phyloP scores from a whole-genome alignment of 2,329 filamentous ascomycete genomes.

The Diplodia mutila region DNA sequence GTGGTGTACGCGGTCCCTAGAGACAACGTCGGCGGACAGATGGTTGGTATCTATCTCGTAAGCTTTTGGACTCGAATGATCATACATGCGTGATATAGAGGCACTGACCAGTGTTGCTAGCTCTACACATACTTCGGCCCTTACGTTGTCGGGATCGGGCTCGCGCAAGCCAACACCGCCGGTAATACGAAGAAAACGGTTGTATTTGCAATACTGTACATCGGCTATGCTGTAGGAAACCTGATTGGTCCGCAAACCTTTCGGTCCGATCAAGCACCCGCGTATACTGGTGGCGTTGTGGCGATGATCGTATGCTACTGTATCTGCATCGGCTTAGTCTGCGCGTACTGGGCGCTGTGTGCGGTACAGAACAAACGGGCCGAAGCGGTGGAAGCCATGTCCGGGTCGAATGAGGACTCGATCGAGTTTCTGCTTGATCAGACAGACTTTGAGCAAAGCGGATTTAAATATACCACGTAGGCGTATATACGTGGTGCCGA shows the following conservation, averaged over 20 bases:
- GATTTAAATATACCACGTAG: slow-evolving; percentile 28
- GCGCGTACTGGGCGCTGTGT: slow-evolving; percentile 20
- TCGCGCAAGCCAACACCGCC: slow-evolving; percentile 41
- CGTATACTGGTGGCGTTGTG: slow-evolving; percentile 38
- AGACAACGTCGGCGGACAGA: slow-evolving; percentile 43
- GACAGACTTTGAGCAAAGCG: slow-evolving; percentile 29
- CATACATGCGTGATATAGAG: too few species aligned
- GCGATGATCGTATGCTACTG: slow-evolving; percentile 24
- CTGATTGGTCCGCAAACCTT: slow-evolving; percentile 51
- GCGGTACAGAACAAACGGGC: background rate
- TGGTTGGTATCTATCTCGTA: slow-evolving; percentile 45
- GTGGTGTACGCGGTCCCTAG: slow-evolving; percentile 38
- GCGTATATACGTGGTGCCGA: too few species aligned
- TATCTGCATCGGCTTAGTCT: slow-evolving; percentile 21
- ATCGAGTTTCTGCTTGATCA: slow-evolving; percentile 25
- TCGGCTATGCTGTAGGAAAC: slow-evolving; percentile 48
- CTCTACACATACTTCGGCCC: slow-evolving; percentile 47
- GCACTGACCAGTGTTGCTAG: background rate
- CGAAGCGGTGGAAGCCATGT: background rate
- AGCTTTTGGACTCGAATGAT: background rate
- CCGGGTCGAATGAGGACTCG: background rate
- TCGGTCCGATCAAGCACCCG: slow-evolving; percentile 44
- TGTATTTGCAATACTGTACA: slow-evolving; percentile 44
- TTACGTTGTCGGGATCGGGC: slow-evolving; percentile 37
- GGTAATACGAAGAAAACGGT: slow-evolving; percentile 49